A percentile compares a stretch with the other conserved stretches of the same genome.
These are phyloP conservation scores for Senecio squalidus DNA, from an alignment of 140 eudicot species.

Conservation along the genomic window DNA sequence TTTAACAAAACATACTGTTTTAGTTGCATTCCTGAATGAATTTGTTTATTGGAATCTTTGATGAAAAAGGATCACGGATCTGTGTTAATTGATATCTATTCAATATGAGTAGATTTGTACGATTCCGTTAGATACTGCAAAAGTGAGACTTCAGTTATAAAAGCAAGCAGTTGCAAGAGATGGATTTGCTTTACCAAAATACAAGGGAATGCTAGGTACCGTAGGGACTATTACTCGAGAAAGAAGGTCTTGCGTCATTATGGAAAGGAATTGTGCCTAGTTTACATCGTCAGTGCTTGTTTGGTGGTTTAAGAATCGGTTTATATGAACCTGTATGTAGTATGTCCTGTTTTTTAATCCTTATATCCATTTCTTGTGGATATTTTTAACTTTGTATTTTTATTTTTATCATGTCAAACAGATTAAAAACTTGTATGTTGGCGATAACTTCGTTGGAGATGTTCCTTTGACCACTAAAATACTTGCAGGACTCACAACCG, in stretches of 20 bases:
- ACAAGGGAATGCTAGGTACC: constrained; percentile 73
- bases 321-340: constrained; percentile 76
- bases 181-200: constrained; percentile 55
- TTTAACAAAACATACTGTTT: too few relatives aligned
- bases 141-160: constrained; percentile 84
- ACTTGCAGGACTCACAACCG: too few relatives aligned
- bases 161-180: constrained; percentile 64
- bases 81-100: neutral
- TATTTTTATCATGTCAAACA: constrained; percentile 22
- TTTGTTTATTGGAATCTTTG: too few relatives aligned
- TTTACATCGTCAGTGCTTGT: constrained; percentile 81
- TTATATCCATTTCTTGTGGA: neutral
- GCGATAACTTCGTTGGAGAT: too few relatives aligned
- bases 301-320: constrained; percentile 86
- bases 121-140: constrained; percentile 82
- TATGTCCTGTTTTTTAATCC: too few relatives aligned
- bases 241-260: constrained; percentile 78
- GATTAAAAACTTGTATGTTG: constrained; percentile 70
- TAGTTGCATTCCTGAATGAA: too few relatives aligned
- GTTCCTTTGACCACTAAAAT: too few relatives aligned
- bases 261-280: constrained; percentile 97
- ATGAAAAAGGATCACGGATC: too few relatives aligned
- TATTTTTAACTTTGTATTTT: neutral
- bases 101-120: constrained; percentile 50
- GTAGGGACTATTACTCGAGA: constrained; percentile 81